These are phyloP conservation scores for Komagataella phaffii DNA, from an alignment of 805 yeast species.

Conservation along the genomic window DNA sequence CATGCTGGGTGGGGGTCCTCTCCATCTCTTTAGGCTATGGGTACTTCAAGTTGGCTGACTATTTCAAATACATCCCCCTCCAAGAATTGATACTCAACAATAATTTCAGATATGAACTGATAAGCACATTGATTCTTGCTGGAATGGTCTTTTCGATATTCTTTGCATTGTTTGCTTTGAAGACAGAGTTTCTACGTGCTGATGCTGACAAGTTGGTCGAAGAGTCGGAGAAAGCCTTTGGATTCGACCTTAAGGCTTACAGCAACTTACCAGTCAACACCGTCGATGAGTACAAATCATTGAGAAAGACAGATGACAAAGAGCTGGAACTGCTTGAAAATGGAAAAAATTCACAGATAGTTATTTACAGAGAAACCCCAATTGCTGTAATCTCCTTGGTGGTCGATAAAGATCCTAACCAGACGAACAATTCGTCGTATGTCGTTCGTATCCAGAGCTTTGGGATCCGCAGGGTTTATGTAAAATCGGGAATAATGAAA, in stretches of 20 bases:
- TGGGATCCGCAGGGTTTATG: slow-evolving; percentile 58
- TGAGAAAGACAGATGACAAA: slow-evolving; percentile 7
- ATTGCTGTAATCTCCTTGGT: slow-evolving; percentile 45
- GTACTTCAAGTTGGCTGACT: slow-evolving; percentile 7
- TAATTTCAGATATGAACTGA: slow-evolving; percentile 13
- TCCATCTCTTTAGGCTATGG: slow-evolving; percentile 10
- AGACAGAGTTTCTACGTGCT: slow-evolving; percentile 34
- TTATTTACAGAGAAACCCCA: slow-evolving; percentile 57
- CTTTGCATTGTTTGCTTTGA: slow-evolving; percentile 23
- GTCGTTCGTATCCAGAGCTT: slow-evolving; percentile 41
- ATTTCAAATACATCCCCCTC: slow-evolving; percentile 2
- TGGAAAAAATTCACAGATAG: slow-evolving; percentile 38
- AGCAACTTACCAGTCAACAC: slow-evolving; percentile 15
- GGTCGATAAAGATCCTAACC: slow-evolving; percentile 22
- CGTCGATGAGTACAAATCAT: slow-evolving; percentile 4
- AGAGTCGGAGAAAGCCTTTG: slow-evolving; percentile 27
- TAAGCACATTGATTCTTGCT: slow-evolving; percentile 23
- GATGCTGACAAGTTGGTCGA: slow-evolving; percentile 23
- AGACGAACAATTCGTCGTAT: slow-evolving; percentile 21
- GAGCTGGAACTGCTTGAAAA: slow-evolving; percentile 15
- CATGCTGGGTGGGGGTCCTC: slow-evolving; percentile 17
- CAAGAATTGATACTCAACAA: slow-evolving; percentile 6
- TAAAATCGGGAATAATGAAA: slow-evolving; percentile 46
- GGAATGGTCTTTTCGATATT: slow-evolving; percentile 23
- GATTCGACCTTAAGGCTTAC: slow-evolving; percentile 35